Conservation (phyloP, 2,329 filamentous ascomycete species). For the Cryphonectria radicalis region DNA sequence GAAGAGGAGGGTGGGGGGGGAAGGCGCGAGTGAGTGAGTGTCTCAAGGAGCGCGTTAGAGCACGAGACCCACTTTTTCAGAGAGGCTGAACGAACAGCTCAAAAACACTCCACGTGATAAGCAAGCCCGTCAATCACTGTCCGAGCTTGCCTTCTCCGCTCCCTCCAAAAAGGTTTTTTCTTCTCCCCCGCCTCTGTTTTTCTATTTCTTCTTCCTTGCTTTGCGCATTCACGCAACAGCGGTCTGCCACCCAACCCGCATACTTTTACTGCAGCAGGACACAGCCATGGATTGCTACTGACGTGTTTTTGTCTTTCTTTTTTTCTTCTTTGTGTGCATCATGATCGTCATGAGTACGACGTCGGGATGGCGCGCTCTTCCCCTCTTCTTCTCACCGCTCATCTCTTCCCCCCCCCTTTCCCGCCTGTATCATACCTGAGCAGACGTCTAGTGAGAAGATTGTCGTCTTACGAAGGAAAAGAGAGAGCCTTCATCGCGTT, state of each 20-base stretch:
- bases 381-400: neutral
- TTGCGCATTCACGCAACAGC: neutral
- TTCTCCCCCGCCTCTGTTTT: neutral
- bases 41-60: neutral
- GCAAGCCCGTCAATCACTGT: neutral
- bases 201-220: neutral
- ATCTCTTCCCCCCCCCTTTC: too few species aligned
- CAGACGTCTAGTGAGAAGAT: neutral
- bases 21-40: neutral
- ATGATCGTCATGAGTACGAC: constrained; percentile 8
- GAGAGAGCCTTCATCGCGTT: neutral
- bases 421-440: neutral
- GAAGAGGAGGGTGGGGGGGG: neutral
- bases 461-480: neutral
- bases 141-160: neutral
- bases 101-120: constrained; percentile 23
- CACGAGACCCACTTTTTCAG: constrained; percentile 22
- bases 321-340: constrained; percentile 9
- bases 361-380: neutral
- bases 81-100: constrained; percentile 29
- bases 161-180: constrained; percentile 25
- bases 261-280: constrained; percentile 20
- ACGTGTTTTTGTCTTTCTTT: neutral
- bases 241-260: neutral
- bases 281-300: constrained; percentile 25